These are phyloP conservation scores for Lachancea cidri DNA, from an alignment of 805 yeast genomes.

Conservation along the genomic window DNA sequence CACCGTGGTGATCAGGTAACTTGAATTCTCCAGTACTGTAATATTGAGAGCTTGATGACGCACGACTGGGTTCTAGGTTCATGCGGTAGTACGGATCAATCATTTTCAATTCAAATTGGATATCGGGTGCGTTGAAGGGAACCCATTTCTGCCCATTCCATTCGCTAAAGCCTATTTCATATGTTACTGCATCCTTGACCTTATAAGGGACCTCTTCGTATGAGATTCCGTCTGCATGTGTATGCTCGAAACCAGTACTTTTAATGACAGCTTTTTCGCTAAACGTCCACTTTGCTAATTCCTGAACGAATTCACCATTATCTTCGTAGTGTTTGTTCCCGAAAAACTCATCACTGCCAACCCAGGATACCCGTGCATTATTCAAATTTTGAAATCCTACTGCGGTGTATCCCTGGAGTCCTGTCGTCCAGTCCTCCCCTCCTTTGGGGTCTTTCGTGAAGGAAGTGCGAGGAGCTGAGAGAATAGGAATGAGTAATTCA, in stretches of 20 bases:
- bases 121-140: slow-evolving; percentile 56
- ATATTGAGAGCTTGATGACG: slow-evolving; percentile 41
- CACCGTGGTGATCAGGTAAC: slow-evolving; percentile 94
- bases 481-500: slow-evolving; percentile 63
- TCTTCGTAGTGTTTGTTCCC: slow-evolving; percentile 31
- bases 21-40: slow-evolving; percentile 52
- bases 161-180: slow-evolving; percentile 42
- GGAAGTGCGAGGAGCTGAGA: slow-evolving; percentile 62
- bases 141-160: slow-evolving; percentile 60
- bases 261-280: slow-evolving; percentile 62
- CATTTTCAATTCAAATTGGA: slow-evolving; percentile 84
- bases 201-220: slow-evolving; percentile 54
- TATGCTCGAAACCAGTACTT: slow-evolving; percentile 49
- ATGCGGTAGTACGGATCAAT: slow-evolving; percentile 93
- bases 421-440: slow-evolving; percentile 78
- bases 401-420: slow-evolving; percentile 69
- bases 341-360: slow-evolving; percentile 63
- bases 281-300: slow-evolving; percentile 65
- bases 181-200: slow-evolving; percentile 65
- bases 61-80: slow-evolving; percentile 44
- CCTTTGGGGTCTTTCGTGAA: slow-evolving; percentile 44
- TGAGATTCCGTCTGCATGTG: slow-evolving; percentile 38
- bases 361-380: slow-evolving; percentile 76
- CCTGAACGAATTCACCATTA: slow-evolving; percentile 39
- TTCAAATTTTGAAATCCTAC: slow-evolving; percentile 76